Percentiles rank a stretch among this genome's conserved stretches.
Evolutionary conservation across 106 monocot genomes (phyloP).

Genomic region (Gastrodia elata): DNA sequence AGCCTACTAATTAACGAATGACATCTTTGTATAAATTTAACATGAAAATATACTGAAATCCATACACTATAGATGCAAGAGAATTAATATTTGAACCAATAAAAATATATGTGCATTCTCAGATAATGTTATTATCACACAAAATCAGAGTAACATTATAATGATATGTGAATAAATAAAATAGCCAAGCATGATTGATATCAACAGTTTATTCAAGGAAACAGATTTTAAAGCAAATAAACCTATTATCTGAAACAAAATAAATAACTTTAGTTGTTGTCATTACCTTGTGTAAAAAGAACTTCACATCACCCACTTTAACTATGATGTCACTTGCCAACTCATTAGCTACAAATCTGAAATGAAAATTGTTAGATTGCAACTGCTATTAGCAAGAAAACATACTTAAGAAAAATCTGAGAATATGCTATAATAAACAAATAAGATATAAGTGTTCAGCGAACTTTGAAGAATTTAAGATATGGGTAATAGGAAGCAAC

Average conservation of each 20-base stretch:
- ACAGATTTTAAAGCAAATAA: neutral
- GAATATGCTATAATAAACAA: neutral
- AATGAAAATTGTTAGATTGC: slow-evolving; percentile 6
- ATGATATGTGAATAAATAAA: neutral
- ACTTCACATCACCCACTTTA: slow-evolving; percentile 26
- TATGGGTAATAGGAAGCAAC: neutral
- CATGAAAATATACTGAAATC: neutral
- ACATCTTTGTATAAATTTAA: neutral
- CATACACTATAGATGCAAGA: neutral
- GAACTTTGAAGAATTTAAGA: neutral
- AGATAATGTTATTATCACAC: neutral
- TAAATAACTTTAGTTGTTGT: neutral
- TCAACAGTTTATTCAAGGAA: neutral
- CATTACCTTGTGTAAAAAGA: slow-evolving; percentile 29
- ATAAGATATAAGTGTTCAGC: neutral
- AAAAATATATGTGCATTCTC: neutral
- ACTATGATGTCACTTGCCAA: slow-evolving; percentile 23
- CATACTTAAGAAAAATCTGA: neutral
- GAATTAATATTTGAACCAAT: neutral
- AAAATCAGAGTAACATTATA: neutral
- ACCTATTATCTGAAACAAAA: neutral
- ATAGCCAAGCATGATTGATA: neutral
- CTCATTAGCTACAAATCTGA: slow-evolving; percentile 25
- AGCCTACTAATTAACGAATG: neutral
- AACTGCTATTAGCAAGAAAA: neutral